phyloP scores from a whole-genome alignment of 2,329 filamentous ascomycete species.

The Colletotrichum horii region DNA sequence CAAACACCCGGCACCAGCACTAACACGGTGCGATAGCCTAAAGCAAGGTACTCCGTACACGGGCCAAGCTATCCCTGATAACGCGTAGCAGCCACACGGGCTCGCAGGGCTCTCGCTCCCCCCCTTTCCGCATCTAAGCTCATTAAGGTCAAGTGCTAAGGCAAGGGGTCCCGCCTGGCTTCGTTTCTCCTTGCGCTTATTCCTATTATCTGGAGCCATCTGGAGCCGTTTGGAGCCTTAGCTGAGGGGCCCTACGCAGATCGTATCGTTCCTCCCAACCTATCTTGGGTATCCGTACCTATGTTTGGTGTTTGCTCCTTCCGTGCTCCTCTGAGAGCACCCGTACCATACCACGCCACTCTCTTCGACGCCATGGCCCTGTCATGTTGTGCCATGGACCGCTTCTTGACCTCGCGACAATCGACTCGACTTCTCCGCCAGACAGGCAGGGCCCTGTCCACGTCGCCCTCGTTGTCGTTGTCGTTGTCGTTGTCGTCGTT shows the following conservation, averaged over 20 bases:
- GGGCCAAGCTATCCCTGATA: neutral
- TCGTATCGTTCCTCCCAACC: neutral
- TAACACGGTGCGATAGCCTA: neutral
- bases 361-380: neutral
- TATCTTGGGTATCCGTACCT: neutral
- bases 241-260: neutral
- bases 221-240: neutral
- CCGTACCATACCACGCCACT: neutral
- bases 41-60: neutral
- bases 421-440: neutral
- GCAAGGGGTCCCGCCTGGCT: neutral
- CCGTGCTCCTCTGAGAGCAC: neutral
- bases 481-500: neutral
- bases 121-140: neutral
- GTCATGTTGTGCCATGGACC: neutral
- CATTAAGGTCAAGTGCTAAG: neutral
- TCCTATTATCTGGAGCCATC: constrained; percentile 4
- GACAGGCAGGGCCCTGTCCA: neutral
- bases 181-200: constrained; percentile 13
- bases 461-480: neutral
- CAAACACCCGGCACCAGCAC: neutral
- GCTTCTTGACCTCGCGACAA: neutral
- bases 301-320: neutral
- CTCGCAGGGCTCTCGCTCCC: neutral
- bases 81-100: neutral